Percentiles rank a stretch among this genome's conserved stretches.
Evolutionary conservation across 164 flowering plant species (phyloP).

Genomic region (Liquidambar formosana): DNA sequence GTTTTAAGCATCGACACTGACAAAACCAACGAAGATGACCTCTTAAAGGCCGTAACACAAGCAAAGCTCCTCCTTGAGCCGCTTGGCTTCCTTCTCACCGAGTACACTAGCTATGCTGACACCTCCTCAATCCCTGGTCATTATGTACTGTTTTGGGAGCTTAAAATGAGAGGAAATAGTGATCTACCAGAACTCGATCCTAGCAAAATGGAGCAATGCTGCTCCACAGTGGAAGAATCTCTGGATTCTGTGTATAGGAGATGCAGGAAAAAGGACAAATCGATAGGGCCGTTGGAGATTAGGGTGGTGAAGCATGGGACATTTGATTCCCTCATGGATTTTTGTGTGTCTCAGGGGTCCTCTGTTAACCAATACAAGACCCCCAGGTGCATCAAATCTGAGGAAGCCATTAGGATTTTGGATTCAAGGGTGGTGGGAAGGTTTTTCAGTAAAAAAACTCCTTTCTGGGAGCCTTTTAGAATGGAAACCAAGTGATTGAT

Average conservation of each 20-base stretch:
- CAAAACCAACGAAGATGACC: conserved; percentile 48
- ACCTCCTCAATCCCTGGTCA: conserved; percentile 43
- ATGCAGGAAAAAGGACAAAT: conserved; percentile 35
- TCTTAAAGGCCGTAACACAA: conserved; percentile 36
- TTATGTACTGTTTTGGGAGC: conserved; percentile 47
- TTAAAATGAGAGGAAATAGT: conserved; percentile 11
- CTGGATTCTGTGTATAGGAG: conserved; percentile 41
- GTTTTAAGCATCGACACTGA: conserved; percentile 50
- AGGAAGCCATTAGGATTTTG: conserved; percentile 24
- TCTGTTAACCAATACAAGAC: conserved; percentile 50
- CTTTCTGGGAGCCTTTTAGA: conserved; percentile 37
- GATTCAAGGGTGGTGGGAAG: conserved; percentile 31
- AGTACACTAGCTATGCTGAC: conserved; percentile 48
- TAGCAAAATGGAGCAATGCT: conserved; percentile 35
- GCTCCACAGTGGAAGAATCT: conserved; percentile 38
- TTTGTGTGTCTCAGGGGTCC: conserved; percentile 36
- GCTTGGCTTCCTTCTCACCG: conserved; percentile 34
- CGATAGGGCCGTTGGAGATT: conserved; percentile 47
- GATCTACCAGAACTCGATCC: conserved; percentile 13
- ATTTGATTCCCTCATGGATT: conserved; percentile 49
- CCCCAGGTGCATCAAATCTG: conserved; percentile 46
- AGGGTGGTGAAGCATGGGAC: conserved; percentile 40
- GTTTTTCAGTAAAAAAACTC: conserved; percentile 27
- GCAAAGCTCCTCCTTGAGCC: conserved; percentile 35
- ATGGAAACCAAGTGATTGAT: not conserved